Evolutionary conservation across 768 basidiomycete species (phyloP).

Genomic region (Leccinum disarticulatum): DNA sequence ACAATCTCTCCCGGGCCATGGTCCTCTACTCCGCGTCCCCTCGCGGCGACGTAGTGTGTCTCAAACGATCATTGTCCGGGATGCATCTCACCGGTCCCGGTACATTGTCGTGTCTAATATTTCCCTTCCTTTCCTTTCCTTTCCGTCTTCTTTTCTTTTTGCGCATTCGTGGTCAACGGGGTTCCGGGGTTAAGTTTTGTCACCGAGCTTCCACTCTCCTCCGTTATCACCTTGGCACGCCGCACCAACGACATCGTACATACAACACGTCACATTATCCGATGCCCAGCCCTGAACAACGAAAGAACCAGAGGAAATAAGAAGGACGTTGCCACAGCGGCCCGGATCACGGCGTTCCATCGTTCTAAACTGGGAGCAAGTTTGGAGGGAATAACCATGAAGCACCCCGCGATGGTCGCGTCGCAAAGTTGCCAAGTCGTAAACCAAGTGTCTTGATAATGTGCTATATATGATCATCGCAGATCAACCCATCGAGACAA

Average conservation of each 20-base stretch:
- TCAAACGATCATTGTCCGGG: neutral
- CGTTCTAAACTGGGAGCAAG: neutral
- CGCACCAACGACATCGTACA: neutral
- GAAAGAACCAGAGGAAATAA: neutral
- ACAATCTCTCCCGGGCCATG: neutral
- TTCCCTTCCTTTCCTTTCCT: neutral
- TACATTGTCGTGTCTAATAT: neutral
- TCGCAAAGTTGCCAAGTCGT: neutral
- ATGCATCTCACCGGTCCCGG: neutral
- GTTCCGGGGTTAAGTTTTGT: neutral
- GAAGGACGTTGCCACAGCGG: neutral
- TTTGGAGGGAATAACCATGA: neutral
- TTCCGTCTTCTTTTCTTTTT: neutral
- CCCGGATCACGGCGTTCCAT: neutral
- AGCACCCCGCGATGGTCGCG: neutral
- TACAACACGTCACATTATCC: neutral
- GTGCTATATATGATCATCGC: slow-evolving; percentile 16
- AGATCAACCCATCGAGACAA: slow-evolving; percentile 16
- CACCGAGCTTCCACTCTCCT: neutral
- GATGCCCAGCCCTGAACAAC: neutral
- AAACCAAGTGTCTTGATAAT: neutral
- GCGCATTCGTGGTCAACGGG: neutral
- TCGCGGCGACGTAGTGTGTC: slow-evolving; percentile 3
- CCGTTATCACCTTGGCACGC: neutral
- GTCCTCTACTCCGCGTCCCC: neutral